Evolutionary conservation across 2,329 filamentous ascomycete species (phyloP).

Genomic region (Xylariaceae sp.): DNA sequence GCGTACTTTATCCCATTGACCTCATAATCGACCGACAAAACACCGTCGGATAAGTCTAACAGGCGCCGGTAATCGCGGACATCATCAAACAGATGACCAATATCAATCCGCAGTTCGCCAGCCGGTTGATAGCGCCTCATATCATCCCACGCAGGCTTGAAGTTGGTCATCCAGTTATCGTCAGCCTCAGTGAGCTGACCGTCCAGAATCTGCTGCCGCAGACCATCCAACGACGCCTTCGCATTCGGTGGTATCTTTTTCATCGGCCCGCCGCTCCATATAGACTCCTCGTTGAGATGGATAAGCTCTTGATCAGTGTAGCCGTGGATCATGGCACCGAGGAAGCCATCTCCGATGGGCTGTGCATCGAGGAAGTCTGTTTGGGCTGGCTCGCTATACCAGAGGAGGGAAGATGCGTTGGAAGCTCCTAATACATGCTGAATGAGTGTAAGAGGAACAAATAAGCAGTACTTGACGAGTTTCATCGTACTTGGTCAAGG

Average conservation of each 20-base stretch:
- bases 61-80: background rate
- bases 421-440: background rate
- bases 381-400: slow-evolving; percentile 4
- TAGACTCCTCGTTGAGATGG: background rate
- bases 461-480: background rate
- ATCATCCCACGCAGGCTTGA: slow-evolving; percentile 3
- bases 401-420: slow-evolving; percentile 4
- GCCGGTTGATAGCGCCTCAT: slow-evolving; percentile 9
- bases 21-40: background rate
- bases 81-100: background rate
- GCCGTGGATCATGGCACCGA: slow-evolving; percentile 7
- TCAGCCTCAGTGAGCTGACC: slow-evolving; percentile 6
- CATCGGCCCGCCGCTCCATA: background rate
- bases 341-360: slow-evolving; percentile 6
- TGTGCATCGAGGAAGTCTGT: slow-evolving; percentile 7
- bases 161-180: slow-evolving; percentile 7
- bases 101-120: slow-evolving; percentile 2
- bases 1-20: background rate
- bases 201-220: slow-evolving; percentile 5
- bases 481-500: background rate
- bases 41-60: background rate
- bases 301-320: slow-evolving; percentile 4
- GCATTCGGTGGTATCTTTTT: background rate
- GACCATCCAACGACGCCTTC: background rate
- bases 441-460: background rate